Evolutionary conservation across 225 moss, liverwort and hornwort species (phyloP).

Genomic region (Physcomitrium patens): DNA sequence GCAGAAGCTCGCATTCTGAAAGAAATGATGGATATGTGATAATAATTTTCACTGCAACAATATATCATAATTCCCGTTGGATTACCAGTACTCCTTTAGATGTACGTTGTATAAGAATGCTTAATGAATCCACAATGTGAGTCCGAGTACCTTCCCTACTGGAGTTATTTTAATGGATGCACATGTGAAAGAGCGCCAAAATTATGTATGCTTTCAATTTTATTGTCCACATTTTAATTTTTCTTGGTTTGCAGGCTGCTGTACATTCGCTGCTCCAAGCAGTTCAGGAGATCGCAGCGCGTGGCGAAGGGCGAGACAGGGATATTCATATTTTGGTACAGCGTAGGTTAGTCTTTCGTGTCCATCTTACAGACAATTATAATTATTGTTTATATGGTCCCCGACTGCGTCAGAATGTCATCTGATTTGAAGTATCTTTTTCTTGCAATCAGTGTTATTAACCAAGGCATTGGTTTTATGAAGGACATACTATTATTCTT

Average conservation of each 20-base stretch:
- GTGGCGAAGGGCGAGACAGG: slow-evolving; percentile 67
- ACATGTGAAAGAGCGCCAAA: background rate
- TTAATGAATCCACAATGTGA: background rate
- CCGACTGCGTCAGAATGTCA: slow-evolving; percentile 1
- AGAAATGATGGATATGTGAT: background rate
- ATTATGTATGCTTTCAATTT: slow-evolving; percentile 23
- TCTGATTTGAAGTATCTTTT: background rate
- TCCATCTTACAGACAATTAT: background rate
- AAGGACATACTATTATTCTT: background rate
- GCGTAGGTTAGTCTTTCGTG: slow-evolving; percentile 53
- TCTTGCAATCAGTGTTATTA: background rate
- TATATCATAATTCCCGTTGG: background rate
- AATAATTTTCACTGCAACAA: background rate
- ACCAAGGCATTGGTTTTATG: background rate
- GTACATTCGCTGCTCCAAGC: slow-evolving; percentile 68
- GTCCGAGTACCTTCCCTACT: no score
- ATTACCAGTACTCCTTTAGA: background rate
- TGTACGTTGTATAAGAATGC: background rate
- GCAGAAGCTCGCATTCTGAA: background rate
- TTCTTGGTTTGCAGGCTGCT: slow-evolving; percentile 53
- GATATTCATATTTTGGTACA: slow-evolving; percentile 62
- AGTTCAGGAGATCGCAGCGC: slow-evolving; percentile 62
- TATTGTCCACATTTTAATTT: slow-evolving; percentile 6
- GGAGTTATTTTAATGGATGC: background rate
- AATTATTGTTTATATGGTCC: background rate